Evolutionary conservation across 768 basidiomycete species (phyloP).

Genomic region (Hortiboletus campestris): DNA sequence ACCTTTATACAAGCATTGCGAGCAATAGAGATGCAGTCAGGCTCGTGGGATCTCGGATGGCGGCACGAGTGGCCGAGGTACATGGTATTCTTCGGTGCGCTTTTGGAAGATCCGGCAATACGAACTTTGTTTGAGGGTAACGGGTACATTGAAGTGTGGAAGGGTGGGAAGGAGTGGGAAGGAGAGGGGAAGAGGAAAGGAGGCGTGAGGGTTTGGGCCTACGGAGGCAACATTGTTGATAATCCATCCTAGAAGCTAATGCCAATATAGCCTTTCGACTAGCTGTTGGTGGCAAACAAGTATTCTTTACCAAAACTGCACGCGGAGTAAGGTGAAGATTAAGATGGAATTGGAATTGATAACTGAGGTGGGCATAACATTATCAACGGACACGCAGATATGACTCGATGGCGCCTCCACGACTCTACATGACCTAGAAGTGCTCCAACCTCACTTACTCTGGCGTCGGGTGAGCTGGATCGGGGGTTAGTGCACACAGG

Average conservation of each 20-base stretch:
- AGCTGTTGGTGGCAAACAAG: neutral
- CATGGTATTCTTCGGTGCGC: constrained; percentile 78
- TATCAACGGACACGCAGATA: constrained; percentile 7
- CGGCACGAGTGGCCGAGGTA: constrained; percentile 78
- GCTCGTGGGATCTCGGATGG: constrained; percentile 43
- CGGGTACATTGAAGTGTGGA: constrained; percentile 68
- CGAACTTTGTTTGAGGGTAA: constrained; percentile 42
- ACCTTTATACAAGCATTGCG: constrained; percentile 22
- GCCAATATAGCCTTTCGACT: neutral
- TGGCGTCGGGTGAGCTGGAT: constrained; percentile 46
- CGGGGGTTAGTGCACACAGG: constrained; percentile 16
- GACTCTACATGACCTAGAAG: neutral
- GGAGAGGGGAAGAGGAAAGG: constrained; percentile 57
- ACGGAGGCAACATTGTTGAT: neutral
- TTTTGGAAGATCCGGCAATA: constrained; percentile 57
- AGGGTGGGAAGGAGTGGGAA: constrained; percentile 75
- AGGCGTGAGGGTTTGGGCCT: constrained; percentile 67
- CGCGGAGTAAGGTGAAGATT: neutral
- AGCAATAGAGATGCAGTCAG: constrained; percentile 28
- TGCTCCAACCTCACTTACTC: constrained; percentile 24
- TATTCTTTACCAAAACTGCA: neutral
- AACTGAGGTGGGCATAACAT: neutral
- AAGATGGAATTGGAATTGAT: neutral
- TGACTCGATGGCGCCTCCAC: neutral
- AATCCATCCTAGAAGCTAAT: neutral